phyloP scores from a whole-genome alignment of 495 filamentous ascomycete genomes.

The Penicillium cataractarum region DNA sequence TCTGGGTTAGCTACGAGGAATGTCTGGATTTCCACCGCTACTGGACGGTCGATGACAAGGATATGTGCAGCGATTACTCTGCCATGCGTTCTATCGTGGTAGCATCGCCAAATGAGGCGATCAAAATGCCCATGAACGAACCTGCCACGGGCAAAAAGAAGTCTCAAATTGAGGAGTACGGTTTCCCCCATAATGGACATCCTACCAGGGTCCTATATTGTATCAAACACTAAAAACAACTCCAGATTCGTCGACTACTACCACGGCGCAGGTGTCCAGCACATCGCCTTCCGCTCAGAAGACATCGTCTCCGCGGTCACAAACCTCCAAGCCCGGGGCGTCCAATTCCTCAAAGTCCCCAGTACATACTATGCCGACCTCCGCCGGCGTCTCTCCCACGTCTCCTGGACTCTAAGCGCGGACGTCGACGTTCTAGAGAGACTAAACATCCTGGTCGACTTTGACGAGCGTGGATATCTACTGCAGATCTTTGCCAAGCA shows the following conservation, averaged over 20 bases:
- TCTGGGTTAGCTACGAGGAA: conserved; percentile 63
- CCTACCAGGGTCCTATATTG: neutral
- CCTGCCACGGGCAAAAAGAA: conserved; percentile 75
- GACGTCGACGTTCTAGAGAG: conserved; percentile 66
- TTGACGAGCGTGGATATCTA: conserved; percentile 80
- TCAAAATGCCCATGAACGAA: conserved; percentile 94
- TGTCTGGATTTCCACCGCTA: conserved; percentile 82
- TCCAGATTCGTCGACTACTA: conserved; percentile 69
- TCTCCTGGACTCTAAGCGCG: conserved; percentile 57
- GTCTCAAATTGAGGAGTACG: conserved; percentile 80
- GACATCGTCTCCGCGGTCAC: conserved; percentile 70
- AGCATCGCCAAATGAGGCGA: conserved; percentile 67
- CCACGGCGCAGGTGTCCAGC: conserved; percentile 76
- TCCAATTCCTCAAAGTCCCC: conserved; percentile 79
- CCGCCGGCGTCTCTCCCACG: conserved; percentile 55
- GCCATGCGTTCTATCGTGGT: conserved; percentile 81
- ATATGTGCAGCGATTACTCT: conserved; percentile 79
- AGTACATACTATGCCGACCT: conserved; percentile 72
- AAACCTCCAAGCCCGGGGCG: conserved; percentile 66
- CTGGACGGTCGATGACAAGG: conserved; percentile 80
- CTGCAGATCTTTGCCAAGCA: conserved; percentile 83
- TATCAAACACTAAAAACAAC: neutral
- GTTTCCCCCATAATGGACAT: neutral
- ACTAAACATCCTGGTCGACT: conserved; percentile 81
- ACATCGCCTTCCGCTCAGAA: conserved; percentile 75